A percentile compares a stretch with the other conserved stretches of the same genome.
These are phyloP conservation scores for Fusarium guadeloupense DNA, from an alignment of 2,329 filamentous ascomycete species.

Conservation along the genomic window DNA sequence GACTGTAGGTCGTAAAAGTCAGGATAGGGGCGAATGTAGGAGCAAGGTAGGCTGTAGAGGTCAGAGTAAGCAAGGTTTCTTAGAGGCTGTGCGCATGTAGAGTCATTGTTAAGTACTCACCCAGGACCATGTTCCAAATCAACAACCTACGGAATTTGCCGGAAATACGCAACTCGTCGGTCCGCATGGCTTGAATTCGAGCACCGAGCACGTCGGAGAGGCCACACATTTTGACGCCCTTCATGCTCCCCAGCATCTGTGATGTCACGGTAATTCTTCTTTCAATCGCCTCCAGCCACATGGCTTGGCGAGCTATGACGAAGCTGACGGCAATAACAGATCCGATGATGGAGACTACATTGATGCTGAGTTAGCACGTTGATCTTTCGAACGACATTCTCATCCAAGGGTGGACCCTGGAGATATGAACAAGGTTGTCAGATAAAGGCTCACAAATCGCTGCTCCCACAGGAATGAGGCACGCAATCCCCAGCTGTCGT, in stretches of 20 bases:
- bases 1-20: slow-evolving; percentile 25
- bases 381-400: not conserved
- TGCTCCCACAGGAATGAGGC: slow-evolving; percentile 28
- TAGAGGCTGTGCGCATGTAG: not conserved
- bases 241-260: slow-evolving; percentile 43
- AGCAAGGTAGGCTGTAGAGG: slow-evolving; percentile 16
- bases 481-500: slow-evolving; percentile 42
- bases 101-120: slow-evolving; percentile 7
- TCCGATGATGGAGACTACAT: slow-evolving; percentile 33
- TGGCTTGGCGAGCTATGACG: slow-evolving; percentile 39
- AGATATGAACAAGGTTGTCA: too few species aligned
- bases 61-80: not conserved
- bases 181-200: slow-evolving; percentile 16
- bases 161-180: slow-evolving; percentile 14
- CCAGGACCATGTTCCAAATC: slow-evolving; percentile 34
- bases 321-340: slow-evolving; percentile 40
- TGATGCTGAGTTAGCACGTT: not conserved
- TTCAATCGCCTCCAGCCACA: slow-evolving; percentile 45
- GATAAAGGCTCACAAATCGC: slow-evolving; percentile 27
- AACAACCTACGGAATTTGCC: slow-evolving; percentile 27
- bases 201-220: slow-evolving; percentile 28
- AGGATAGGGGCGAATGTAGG: slow-evolving; percentile 30
- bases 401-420: not conserved
- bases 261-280: slow-evolving; percentile 43
- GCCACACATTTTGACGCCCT: slow-evolving; percentile 48